Evolutionary conservation across 495 filamentous ascomycete genomes (phyloP).

Genomic region (Articulospora tetracladia): DNA sequence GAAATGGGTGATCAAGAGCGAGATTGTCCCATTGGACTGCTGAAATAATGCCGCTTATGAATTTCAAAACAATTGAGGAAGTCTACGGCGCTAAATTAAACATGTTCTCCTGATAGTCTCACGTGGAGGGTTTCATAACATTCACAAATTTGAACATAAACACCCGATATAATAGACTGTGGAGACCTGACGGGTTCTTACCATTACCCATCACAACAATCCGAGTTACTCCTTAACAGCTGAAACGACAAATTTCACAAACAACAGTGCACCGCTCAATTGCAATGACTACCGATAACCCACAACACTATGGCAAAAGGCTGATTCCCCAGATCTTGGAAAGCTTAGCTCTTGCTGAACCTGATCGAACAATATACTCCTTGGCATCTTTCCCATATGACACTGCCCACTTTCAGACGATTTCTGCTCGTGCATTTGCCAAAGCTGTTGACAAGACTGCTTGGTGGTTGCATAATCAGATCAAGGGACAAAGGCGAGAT

Average conservation of each 20-base stretch:
- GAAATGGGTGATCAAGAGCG: background rate
- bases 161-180: background rate
- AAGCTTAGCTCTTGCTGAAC: constrained; percentile 18
- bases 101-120: background rate
- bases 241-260: background rate
- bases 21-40: background rate
- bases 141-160: background rate
- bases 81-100: background rate
- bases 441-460: constrained; percentile 26
- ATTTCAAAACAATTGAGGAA: background rate
- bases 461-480: constrained; percentile 20
- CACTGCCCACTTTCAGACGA: background rate
- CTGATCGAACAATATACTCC: constrained; percentile 23
- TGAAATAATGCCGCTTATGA: background rate
- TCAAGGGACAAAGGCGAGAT: constrained; percentile 1
- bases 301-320: constrained; percentile 15
- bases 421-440: constrained; percentile 17
- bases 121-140: background rate
- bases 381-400: constrained; percentile 8
- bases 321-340: constrained; percentile 28
- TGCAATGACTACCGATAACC: background rate
- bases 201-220: background rate
- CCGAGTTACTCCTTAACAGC: background rate
- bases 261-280: background rate
- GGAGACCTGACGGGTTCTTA: background rate